Percentiles rank a stretch among this genome's conserved stretches.
phyloP scores from a whole-genome alignment of 441 rosid species.

The Euphorbia corollata region DNA sequence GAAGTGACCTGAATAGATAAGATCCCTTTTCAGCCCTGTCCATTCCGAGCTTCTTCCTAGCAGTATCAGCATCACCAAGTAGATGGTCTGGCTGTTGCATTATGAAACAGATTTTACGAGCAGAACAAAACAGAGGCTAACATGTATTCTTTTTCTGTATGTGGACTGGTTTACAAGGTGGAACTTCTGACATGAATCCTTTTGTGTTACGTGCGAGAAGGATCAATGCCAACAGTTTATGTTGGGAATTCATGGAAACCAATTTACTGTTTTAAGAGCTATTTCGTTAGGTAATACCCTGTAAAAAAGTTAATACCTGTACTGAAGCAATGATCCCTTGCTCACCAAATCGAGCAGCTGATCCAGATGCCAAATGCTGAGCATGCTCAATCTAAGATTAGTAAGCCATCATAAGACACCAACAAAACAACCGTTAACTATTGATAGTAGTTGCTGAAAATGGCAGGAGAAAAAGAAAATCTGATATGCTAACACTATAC shows the following conservation, averaged over 20 bases:
- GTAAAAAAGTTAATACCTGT: constrained; percentile 40
- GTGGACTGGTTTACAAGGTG: not conserved
- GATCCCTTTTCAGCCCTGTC: constrained; percentile 65
- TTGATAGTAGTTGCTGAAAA: not conserved
- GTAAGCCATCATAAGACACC: constrained; percentile 14
- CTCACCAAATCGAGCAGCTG: constrained; percentile 60
- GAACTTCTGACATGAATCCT: not conserved
- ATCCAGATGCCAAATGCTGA: constrained; percentile 65
- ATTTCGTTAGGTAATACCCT: not conserved
- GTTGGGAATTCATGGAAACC: not conserved
- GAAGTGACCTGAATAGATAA: constrained; percentile 52
- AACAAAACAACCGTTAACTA: not conserved
- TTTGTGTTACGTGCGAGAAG: not conserved
- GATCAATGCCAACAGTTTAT: not conserved
- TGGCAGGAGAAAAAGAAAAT: not conserved
- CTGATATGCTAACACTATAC: constrained; percentile 27
- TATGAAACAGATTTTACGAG: not conserved
- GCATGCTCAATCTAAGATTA: constrained; percentile 71
- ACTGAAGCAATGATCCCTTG: constrained; percentile 67
- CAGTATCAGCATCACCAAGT: constrained; percentile 71
- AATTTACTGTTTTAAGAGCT: not conserved
- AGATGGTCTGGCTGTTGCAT: constrained; percentile 83
- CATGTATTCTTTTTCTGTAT: not conserved
- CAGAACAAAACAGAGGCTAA: not conserved
- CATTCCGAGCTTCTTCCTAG: constrained; percentile 60